Conservation (phyloP, 2,329 filamentous ascomycete genomes). For the Paracorniculantispora psalliotae region DNA sequence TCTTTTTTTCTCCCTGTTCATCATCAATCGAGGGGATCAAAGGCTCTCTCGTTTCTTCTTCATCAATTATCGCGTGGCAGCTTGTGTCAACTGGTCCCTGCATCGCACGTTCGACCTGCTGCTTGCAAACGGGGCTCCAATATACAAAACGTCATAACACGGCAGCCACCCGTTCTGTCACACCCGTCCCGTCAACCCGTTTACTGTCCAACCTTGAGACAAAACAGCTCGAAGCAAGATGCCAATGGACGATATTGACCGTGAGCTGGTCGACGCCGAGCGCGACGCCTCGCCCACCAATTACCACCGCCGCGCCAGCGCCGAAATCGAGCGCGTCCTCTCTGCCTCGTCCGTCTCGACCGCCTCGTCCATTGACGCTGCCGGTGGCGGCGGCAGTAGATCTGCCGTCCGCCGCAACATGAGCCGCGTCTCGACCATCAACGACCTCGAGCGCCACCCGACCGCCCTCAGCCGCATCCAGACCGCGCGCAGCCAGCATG, state of each 20-base stretch:
- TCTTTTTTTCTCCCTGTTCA: neutral
- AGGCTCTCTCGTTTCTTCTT: neutral
- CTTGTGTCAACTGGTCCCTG: too few relatives aligned
- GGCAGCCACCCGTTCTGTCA: neutral
- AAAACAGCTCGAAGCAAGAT: slow-evolving; percentile 21
- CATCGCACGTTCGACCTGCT: neutral
- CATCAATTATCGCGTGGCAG: neutral
- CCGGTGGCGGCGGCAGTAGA: slow-evolving; percentile 25
- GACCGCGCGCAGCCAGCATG: slow-evolving; percentile 66
- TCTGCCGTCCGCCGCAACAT: slow-evolving; percentile 41
- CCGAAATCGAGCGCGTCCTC: slow-evolving; percentile 57
- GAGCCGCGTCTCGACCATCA: slow-evolving; percentile 58
- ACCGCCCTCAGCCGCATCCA: slow-evolving; percentile 68
- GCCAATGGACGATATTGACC: slow-evolving; percentile 49
- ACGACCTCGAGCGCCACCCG: slow-evolving; percentile 63
- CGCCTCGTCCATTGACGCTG: slow-evolving; percentile 39
- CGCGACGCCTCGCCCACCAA: slow-evolving; percentile 43
- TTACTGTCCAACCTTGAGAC: neutral
- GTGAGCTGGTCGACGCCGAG: slow-evolving; percentile 50
- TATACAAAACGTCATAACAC: slow-evolving; percentile 10
- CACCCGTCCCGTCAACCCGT: neutral
- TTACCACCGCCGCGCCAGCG: slow-evolving; percentile 37
- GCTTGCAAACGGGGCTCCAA: neutral
- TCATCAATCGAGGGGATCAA: neutral
- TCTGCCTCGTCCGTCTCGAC: slow-evolving; percentile 49